A percentile compares a stretch with the other conserved stretches of the same genome.
Evolutionary conservation across 306 rosid genomes (phyloP).

Genomic region (Fragaria iinumae): DNA sequence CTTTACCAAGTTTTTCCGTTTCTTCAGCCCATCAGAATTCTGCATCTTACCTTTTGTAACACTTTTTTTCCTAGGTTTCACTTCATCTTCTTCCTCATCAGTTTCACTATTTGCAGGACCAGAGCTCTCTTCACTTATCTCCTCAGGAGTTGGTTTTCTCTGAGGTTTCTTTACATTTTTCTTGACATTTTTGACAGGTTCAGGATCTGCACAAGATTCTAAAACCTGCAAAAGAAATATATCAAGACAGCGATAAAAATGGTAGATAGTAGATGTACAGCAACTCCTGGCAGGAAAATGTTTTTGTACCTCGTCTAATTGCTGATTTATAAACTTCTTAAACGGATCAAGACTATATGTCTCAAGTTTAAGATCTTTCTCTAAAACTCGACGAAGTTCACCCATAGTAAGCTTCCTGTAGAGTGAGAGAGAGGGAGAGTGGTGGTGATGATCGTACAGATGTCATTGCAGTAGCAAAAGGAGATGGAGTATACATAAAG

Average conservation of each 20-base stretch:
- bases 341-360: conserved; percentile 58
- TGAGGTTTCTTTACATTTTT: conserved; percentile 47
- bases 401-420: conserved; percentile 74
- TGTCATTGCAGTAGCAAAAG: conserved; percentile 1
- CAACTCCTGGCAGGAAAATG: conserved; percentile 2
- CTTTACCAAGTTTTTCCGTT: conserved; percentile 58
- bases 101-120: conserved; percentile 43
- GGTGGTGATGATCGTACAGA: conserved; percentile 3
- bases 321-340: conserved; percentile 71
- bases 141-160: conserved; percentile 55
- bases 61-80: conserved; percentile 57
- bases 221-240: conserved; percentile 45
- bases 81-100: conserved; percentile 56
- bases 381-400: conserved; percentile 84
- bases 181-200: conserved; percentile 45
- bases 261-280: background rate
- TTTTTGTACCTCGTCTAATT: conserved; percentile 68
- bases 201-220: conserved; percentile 43
- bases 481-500: conserved; percentile 7
- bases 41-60: conserved; percentile 50
- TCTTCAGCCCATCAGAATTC: conserved; percentile 45
- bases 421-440: conserved; percentile 5
- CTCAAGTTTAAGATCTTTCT: conserved; percentile 78
- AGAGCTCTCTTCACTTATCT: conserved; percentile 49
- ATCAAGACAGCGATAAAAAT: conserved; percentile 5